Evolutionary conservation across 2,329 filamentous ascomycete species (phyloP), one percentile per base, ranked within the genome.

Genomic region (Myotisia sp.): DNA sequence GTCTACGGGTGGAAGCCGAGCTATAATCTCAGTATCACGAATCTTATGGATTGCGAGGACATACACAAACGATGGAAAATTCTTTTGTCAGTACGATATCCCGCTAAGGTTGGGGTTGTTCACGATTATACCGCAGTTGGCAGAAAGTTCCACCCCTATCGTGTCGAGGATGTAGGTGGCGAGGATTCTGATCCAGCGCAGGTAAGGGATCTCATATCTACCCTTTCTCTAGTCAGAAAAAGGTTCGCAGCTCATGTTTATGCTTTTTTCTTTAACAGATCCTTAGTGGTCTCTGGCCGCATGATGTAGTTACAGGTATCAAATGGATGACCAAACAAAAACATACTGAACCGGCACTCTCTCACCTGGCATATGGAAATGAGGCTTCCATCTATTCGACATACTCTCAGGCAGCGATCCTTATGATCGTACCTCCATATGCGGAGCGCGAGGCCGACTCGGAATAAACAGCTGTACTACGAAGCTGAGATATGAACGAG

Each of bases 341-440:
- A 14, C 38, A 51, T 12, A 2, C 21, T 13, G 33, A 50, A 28
- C 35, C 38, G 38, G 48, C 46, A 2, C 40, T 51, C 5, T 35
- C 29, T 6, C 31, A 47, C 18, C 3, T 50, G 2, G 29, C 32
- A 5, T 48, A 49, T 26, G 48, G 49, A 2, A 50, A 53, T 9
- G 20, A 52, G 9, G 6, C 44, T 7, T 19, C 29, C 0, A 17
- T 45, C 5, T 32, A n/a, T 1, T 37, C 31, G 2, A 5, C 33
- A 1, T 52, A 51, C 24, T 51, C 45, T 1, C 42, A 18, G 21
- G 46, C 42, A 13, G 44, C 47, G 0, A 47, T 51, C 2, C 16
- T 53, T 6, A 48, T 45, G 2, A 29, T 36, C 0, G 39, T 53
- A 27, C 49, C 50, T 8, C 43, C 42, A 9, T 44, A 26, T 33